Conservation (phyloP, 2,329 filamentous ascomycete genomes). For the Fonsecaea monophora region DNA sequence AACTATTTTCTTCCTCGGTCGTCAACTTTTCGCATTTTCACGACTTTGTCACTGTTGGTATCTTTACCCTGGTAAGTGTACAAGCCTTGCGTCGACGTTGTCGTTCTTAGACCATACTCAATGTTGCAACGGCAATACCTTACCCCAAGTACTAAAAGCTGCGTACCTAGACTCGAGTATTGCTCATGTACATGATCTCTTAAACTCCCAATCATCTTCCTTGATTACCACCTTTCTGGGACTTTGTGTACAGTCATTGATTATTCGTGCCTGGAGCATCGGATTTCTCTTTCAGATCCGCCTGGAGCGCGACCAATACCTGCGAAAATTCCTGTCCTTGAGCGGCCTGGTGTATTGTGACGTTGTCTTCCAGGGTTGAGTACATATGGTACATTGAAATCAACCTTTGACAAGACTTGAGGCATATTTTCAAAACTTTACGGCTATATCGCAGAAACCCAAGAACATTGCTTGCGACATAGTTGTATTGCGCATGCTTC, state of each 20-base stretch:
- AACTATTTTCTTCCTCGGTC: constrained; percentile 23
- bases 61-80: constrained; percentile 25
- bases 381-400: constrained; percentile 8
- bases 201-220: constrained; percentile 3
- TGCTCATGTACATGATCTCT: constrained; percentile 22
- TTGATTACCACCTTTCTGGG: constrained; percentile 4
- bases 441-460: neutral
- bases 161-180: constrained; percentile 13
- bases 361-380: neutral
- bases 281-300: constrained; percentile 2
- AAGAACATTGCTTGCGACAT: neutral
- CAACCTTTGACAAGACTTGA: neutral
- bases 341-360: neutral
- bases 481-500: neutral
- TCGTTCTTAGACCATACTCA: constrained; percentile 1
- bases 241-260: constrained; percentile 21
- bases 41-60: constrained; percentile 12
- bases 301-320: constrained; percentile 4
- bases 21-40: constrained; percentile 18
- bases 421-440: neutral
- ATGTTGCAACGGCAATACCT: neutral
- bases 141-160: constrained; percentile 13
- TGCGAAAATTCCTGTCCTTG: neutral
- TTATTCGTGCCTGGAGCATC: constrained; percentile 2
- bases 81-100: neutral